Conservation (phyloP, 345 rosid species). For the Aegle marmelos region DNA sequence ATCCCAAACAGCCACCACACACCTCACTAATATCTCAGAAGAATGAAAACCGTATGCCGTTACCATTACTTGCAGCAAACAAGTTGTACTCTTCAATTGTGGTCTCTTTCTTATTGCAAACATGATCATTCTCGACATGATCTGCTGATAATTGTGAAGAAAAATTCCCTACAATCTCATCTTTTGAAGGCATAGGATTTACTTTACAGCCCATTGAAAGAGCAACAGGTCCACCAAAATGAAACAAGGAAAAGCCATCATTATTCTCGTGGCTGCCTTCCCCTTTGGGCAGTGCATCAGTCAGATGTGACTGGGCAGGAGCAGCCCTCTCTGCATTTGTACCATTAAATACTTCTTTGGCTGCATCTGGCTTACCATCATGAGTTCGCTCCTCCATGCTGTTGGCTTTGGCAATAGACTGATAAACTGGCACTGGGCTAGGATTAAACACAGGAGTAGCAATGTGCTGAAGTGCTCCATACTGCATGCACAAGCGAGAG, state of each 20-base stretch:
- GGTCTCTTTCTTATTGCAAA: conserved; percentile 48
- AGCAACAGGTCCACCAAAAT: conserved; percentile 83
- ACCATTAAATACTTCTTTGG: conserved; percentile 22
- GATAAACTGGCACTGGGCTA: conserved; percentile 51
- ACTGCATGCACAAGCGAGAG: conserved; percentile 64
- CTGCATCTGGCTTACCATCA: conserved; percentile 25
- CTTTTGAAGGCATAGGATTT: conserved; percentile 35
- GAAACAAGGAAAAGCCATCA: conserved; percentile 76
- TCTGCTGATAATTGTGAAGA: conserved; percentile 50
- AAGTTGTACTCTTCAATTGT: conserved; percentile 75
- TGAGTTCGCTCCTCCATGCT: conserved; percentile 39
- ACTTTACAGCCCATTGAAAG: conserved; percentile 47
- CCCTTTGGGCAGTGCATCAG: conserved; percentile 24
- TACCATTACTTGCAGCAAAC: conserved; percentile 72
- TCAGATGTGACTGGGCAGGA: conserved; percentile 22
- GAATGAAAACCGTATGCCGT: conserved; percentile 64
- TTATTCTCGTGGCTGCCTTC: conserved; percentile 33
- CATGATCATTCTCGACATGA: conserved; percentile 40
- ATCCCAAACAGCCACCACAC: conserved; percentile 33
- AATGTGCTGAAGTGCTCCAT: conserved; percentile 50
- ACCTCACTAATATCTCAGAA: conserved; percentile 35
- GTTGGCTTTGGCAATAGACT: conserved; percentile 45
- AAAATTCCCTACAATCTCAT: conserved; percentile 38
- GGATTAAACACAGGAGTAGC: conserved; percentile 44
- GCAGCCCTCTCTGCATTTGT: conserved; percentile 35